These are phyloP conservation scores for Neoboletus magnificus DNA, from an alignment of 768 basidiomycete genomes.

Conservation along the genomic window DNA sequence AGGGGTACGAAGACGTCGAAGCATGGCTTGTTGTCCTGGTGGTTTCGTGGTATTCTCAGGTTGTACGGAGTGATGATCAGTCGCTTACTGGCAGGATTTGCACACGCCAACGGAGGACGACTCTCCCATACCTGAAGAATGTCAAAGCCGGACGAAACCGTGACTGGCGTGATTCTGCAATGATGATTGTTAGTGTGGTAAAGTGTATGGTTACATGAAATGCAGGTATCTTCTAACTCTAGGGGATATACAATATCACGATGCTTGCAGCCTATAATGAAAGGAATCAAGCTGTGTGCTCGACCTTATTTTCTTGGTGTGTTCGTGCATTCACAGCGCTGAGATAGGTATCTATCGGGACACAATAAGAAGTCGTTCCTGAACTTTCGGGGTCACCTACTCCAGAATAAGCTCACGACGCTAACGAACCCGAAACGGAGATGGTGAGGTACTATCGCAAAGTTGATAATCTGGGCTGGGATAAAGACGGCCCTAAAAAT, in stretches of 20 bases:
- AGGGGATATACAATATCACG: conserved; percentile 8
- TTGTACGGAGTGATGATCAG: not conserved
- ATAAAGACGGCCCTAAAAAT: conserved; percentile 61
- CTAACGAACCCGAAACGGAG: conserved; percentile 72
- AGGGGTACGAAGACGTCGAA: not conserved
- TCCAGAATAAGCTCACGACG: conserved; percentile 80
- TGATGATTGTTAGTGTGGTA: not conserved
- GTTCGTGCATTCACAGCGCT: conserved; percentile 49
- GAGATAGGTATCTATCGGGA: conserved; percentile 55
- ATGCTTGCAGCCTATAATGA: not conserved
- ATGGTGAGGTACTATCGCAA: conserved; percentile 71
- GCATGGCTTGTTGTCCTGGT: not conserved
- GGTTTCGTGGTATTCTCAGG: not conserved
- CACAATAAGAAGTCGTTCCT: not conserved
- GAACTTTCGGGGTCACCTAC: conserved; percentile 41
- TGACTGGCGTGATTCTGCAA: not conserved
- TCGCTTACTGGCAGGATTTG: not conserved
- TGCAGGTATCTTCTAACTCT: conserved; percentile 6
- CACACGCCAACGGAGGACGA: not conserved
- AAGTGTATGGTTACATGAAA: conserved; percentile 9
- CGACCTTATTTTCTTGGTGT: conserved; percentile 1
- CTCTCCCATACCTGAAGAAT: not conserved
- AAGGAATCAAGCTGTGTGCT: conserved; percentile 1
- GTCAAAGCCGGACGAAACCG: not conserved
- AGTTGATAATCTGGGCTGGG: conserved; percentile 79